phyloP scores from a whole-genome alignment of 345 rosid genomes.

The Dimocarpus longan region DNA sequence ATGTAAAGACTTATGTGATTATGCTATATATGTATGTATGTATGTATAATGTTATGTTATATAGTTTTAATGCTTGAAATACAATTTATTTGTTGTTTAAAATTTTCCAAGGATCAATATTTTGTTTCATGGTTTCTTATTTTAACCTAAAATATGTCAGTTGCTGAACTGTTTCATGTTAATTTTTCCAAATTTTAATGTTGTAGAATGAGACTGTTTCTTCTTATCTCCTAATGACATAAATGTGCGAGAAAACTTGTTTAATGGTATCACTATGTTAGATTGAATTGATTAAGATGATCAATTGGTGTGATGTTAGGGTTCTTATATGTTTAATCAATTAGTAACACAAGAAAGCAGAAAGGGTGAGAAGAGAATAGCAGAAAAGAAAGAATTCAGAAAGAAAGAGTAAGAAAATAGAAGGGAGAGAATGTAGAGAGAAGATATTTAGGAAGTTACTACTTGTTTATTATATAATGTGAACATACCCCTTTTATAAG shows the following conservation, averaged over 20 bases:
- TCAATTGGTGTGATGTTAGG: not conserved
- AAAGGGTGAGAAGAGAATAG: no score
- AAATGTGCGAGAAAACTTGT: not conserved
- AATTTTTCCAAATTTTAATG: not conserved
- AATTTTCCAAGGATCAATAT: not conserved
- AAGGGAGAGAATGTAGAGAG: no score
- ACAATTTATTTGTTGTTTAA: not conserved
- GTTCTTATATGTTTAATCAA: no score
- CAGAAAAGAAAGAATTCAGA: no score
- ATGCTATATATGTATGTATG: not conserved
- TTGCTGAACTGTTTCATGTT: not conserved
- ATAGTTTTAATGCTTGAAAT: not conserved
- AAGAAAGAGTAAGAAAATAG: no score
- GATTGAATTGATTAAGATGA: conserved; percentile 8
- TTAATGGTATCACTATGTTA: not conserved
- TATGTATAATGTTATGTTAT: not conserved
- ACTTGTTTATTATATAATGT: no score
- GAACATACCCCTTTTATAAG: no score
- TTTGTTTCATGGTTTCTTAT: not conserved
- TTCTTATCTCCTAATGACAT: not conserved
- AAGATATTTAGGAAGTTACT: no score
- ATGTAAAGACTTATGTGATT: not conserved
- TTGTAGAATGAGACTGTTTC: not conserved
- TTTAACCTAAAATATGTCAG: not conserved
- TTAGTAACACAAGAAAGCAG: no score